Evolutionary conservation across 306 rosid genomes (phyloP).

Genomic region (Potentilla sterilis): DNA sequence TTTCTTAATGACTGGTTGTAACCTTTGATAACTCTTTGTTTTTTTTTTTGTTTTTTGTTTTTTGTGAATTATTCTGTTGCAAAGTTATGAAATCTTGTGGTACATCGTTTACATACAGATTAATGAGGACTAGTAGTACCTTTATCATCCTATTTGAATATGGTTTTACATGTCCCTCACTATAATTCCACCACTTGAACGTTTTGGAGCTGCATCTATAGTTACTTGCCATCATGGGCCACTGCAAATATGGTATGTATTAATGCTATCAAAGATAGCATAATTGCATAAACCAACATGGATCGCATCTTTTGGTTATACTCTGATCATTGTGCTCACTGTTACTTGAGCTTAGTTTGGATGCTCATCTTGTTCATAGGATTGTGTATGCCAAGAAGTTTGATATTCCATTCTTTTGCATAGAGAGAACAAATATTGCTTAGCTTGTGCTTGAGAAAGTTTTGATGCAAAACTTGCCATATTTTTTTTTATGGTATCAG

Average conservation of each 20-base stretch:
- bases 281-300: slow-evolving; percentile 23
- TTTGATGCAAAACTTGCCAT: slow-evolving; percentile 45
- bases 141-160: slow-evolving; percentile 29
- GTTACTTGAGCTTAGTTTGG: slow-evolving; percentile 22
- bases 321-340: slow-evolving; percentile 23
- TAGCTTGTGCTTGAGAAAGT: slow-evolving; percentile 25
- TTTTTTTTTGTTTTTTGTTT: too few relatives aligned
- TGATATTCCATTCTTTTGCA: neutral
- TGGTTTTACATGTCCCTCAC: slow-evolving; percentile 27
- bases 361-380: slow-evolving; percentile 21
- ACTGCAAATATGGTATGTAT: slow-evolving; percentile 28
- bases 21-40: slow-evolving; percentile 19
- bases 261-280: slow-evolving; percentile 33
- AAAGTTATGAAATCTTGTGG: slow-evolving; percentile 22
- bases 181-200: slow-evolving; percentile 25
- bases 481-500: slow-evolving; percentile 63
- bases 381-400: neutral
- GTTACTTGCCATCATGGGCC: slow-evolving; percentile 32
- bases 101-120: slow-evolving; percentile 33
- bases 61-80: slow-evolving; percentile 10
- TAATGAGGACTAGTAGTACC: slow-evolving; percentile 35
- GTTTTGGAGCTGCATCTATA: slow-evolving; percentile 31
- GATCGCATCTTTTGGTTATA: slow-evolving; percentile 25
- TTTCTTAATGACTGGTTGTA: slow-evolving; percentile 18
- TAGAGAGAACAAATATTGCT: slow-evolving; percentile 10